Base-by-base conservation (phyloP, 176 grass and related monocot species). In the Tillandsia fasciculata region DNA sequence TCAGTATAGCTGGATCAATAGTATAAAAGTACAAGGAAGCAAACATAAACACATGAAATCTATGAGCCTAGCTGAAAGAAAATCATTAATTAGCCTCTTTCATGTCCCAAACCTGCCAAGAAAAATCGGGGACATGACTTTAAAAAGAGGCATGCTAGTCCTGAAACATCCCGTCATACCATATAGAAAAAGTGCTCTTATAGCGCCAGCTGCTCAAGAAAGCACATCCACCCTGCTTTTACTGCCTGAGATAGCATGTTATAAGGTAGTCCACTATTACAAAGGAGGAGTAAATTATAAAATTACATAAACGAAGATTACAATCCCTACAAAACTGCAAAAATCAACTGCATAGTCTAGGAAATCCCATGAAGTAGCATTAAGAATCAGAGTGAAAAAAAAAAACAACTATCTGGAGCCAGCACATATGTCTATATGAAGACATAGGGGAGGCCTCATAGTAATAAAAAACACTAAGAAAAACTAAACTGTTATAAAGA, bases 151-250 rank as follows among this genome's bases (percentile, higher is more conserved):
- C 65, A 17, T 42, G 12, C 27, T 66, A 29, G 15, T 13, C 58
- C 26, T 53, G 50, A 51, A 74, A 75, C 73, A 53, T 75, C 63
- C 63, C 47, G 26, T 63, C 71, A 64, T 74, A 74, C 71, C 71
- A 74, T 74, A 74, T 50, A 47, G 26, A 53, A 73, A 73, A 49
- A 33, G 56, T 63, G 52, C 71, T 26, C 33, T 50, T 50, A 74
- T 50, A 64, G 71, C 57, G 27, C 51, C 50, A 53, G 64, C 73
- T 20, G 73, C 63, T 66, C 73, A 75, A 42, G 63, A 67, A 75
- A 66, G 49, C 26, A 75, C 63, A 53, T 75, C 73, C 73, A 18
- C 24, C 73, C 26, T 23, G 73, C 63, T 66, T 75, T 70, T 59
- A 65, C 66, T 67, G 24, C 73, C 73, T 75, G 63, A 53, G 26